Evolutionary conservation across 106 monocot genomes (phyloP), one percentile per base, ranked within the genome.

Genomic region (Vanilla planifolia): DNA sequence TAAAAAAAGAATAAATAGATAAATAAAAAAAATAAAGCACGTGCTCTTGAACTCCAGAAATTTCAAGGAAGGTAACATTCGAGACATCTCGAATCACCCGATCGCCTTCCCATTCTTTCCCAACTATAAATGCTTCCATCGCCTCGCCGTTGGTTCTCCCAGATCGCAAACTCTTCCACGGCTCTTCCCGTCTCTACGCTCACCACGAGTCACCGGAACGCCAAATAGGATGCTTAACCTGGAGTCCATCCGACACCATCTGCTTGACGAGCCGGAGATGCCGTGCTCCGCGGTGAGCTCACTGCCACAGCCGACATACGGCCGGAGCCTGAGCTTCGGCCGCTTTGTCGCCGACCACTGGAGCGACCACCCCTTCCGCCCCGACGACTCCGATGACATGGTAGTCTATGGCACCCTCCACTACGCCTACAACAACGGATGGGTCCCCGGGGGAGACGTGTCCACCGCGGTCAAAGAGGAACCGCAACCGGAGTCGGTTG

Each of bases 331-430:
- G 20, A 93, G 77, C 73, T 93, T 93, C 71, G 76, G 81, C 10
- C 76, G 73, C 73, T 67, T 89, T 60, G 65, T 83, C 19, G 82
- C 93, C 29, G 82, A 89, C 39, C n/a, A 70, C 57, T 94, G 93
- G 93, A 67, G 66, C 30, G 85, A 85, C n/a, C 80, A 86, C 39
- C 94, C 94, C 24, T 83, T 95, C 73, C 80, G 75, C 43, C 26
- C 68, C 17, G 78, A 95, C 71, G 94, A 95, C 64, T 71, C 94
- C 33, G 94, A 95, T 36, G 94, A 95, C 78, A 95, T 95, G 89
- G 72, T 95, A 26, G 43, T 95, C 42, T 80, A 67, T 67, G 77
- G 74, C 10, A 56, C 78, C 59, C 75, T 95, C 63, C 77, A 73
- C 47, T 77, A 95, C 71, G 94, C 89, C 33, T 80, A 69, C 80